phyloP scores from a whole-genome alignment of 768 basidiomycete genomes.

The Suillus paluster region DNA sequence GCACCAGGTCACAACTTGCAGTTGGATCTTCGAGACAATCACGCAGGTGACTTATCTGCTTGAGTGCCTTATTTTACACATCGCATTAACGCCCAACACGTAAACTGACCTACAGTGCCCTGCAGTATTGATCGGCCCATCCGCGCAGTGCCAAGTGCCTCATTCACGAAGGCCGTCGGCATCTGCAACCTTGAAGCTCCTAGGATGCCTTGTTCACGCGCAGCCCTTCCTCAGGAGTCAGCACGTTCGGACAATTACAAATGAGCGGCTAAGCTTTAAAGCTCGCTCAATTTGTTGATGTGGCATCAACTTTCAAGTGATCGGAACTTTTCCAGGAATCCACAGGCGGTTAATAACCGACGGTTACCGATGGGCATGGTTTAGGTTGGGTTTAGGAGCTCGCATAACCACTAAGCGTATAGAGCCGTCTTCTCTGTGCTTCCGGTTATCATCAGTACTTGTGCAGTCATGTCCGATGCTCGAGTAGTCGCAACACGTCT shows the following conservation, averaged over 20 bases:
- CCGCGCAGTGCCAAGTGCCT: neutral
- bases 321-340: neutral
- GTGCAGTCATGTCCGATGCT: neutral
- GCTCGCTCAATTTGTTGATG: neutral
- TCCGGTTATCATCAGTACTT: neutral
- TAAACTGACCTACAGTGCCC: neutral
- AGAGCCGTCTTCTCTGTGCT: neutral
- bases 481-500: neutral
- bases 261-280: neutral
- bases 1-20: neutral
- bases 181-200: neutral
- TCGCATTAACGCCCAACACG: slow-evolving; percentile 1
- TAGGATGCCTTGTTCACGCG: neutral
- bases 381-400: neutral
- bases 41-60: neutral
- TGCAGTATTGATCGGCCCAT: neutral
- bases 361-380: neutral
- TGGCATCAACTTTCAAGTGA: neutral
- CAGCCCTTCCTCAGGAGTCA: neutral
- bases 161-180: slow-evolving; percentile 1
- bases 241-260: neutral
- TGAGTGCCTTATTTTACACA: neutral
- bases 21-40: neutral
- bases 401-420: neutral
- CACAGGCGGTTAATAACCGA: neutral